Conservation (phyloP, 2,329 filamentous ascomycete species). For the Alternaria sp. region DNA sequence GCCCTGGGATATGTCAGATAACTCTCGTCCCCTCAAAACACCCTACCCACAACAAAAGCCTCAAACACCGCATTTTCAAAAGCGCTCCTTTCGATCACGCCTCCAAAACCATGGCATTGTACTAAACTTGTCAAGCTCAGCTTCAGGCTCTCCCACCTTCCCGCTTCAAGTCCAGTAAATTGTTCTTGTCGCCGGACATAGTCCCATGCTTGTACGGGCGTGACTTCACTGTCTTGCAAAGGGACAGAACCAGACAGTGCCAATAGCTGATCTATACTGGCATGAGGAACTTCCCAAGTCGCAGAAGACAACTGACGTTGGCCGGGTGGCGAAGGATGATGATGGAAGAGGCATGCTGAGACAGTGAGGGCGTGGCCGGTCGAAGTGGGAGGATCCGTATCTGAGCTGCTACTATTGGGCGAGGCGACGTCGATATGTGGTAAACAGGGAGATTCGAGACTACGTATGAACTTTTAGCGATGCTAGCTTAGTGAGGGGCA, state of each 20-base stretch:
- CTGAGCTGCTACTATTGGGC: neutral
- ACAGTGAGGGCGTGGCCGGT: conserved; percentile 44
- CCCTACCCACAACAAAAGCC: conserved; percentile 21
- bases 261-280: conserved; percentile 31
- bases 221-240: conserved; percentile 39
- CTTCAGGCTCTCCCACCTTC: conserved; percentile 21
- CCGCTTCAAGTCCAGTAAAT: conserved; percentile 30
- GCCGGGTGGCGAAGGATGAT: conserved; percentile 17
- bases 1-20: neutral
- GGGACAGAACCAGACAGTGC: conserved; percentile 27
- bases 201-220: conserved; percentile 51
- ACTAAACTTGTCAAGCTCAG: conserved; percentile 29
- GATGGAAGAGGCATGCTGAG: conserved; percentile 39
- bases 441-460: conserved; percentile 48
- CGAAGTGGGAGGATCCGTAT: conserved; percentile 11
- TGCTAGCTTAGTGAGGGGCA: neutral
- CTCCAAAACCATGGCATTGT: conserved; percentile 46
- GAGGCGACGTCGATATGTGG: conserved; percentile 35
- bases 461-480: conserved; percentile 10
- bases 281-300: conserved; percentile 26
- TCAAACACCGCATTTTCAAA: conserved; percentile 25
- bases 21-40: conserved; percentile 13
- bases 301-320: conserved; percentile 1
- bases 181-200: conserved; percentile 37
- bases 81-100: conserved; percentile 23